These are phyloP conservation scores for Brassica hybrid DNA, from an alignment of 441 rosid genomes.

Conservation along the genomic window DNA sequence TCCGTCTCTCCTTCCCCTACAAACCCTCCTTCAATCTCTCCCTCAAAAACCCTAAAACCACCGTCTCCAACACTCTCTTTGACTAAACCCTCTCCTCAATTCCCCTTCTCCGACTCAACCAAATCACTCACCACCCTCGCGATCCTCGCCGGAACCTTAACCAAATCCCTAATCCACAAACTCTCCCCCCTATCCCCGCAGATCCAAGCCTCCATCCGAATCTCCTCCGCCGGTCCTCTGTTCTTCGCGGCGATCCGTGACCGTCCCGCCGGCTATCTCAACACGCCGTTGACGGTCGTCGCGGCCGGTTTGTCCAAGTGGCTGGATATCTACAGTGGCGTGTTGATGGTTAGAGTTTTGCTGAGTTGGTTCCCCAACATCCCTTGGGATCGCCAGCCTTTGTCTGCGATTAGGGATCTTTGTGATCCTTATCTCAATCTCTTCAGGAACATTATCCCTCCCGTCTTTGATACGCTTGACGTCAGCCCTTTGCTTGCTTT, in stretches of 20 bases:
- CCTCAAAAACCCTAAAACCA: too few relatives aligned
- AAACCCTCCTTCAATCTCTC: too few relatives aligned
- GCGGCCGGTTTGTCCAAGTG: conserved; percentile 84
- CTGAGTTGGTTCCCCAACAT: conserved; percentile 95
- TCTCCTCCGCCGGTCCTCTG: conserved; percentile 45
- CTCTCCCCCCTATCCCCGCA: conserved; percentile 40
- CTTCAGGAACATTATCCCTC: conserved; percentile 82
- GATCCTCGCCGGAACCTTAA: too few relatives aligned
- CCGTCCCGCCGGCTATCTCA: too few relatives aligned
- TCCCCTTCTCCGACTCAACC: too few relatives aligned
- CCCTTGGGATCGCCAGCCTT: conserved; percentile 89
- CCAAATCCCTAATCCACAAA: conserved; percentile 45
- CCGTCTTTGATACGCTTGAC: conserved; percentile 73
- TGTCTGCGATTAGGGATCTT: conserved; percentile 77
- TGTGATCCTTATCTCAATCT: conserved; percentile 87
- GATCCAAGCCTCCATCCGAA: conserved; percentile 40
- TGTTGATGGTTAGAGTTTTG: conserved; percentile 84
- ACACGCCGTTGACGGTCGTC: conserved; percentile 80
- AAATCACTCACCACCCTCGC: too few relatives aligned
- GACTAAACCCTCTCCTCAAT: too few relatives aligned
- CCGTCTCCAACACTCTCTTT: too few relatives aligned
- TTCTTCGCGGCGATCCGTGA: conserved; percentile 56
- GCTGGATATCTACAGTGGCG: conserved; percentile 91
- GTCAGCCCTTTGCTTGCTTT: conserved; percentile 86
- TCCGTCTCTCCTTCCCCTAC: too few relatives aligned